Conservation (phyloP, 129 eudicot species). For the Pseudognaphalium luteoalbum region DNA sequence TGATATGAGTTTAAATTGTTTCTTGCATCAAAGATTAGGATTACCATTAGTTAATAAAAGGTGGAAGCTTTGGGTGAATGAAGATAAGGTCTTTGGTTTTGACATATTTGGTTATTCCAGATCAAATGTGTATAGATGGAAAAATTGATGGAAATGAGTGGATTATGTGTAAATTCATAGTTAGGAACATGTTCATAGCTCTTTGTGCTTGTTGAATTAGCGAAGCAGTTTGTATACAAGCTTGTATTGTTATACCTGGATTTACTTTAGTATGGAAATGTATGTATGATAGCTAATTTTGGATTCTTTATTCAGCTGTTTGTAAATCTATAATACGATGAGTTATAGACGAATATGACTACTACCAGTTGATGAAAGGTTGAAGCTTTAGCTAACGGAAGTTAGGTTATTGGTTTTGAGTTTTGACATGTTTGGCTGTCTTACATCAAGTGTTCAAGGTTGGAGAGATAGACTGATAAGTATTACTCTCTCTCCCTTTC, state of each 20-base stretch:
- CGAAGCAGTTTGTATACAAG: background rate
- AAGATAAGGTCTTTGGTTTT: conserved; percentile 7
- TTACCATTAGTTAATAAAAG: conserved; percentile 5
- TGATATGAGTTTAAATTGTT: background rate
- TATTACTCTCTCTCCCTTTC: background rate
- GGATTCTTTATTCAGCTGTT: conserved; percentile 3
- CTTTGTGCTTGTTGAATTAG: conserved; percentile 10
- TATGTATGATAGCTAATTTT: conserved; percentile 6
- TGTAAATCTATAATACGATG: background rate
- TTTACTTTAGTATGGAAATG: too few relatives aligned
- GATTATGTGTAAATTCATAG: background rate
- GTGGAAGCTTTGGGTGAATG: conserved; percentile 8
- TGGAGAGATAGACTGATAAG: background rate
- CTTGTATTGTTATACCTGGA: conserved; percentile 3
- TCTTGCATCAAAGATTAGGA: conserved; percentile 5
- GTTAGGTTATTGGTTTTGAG: background rate
- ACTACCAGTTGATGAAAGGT: background rate
- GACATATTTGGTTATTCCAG: conserved; percentile 2
- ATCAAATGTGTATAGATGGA: conserved; percentile 2
- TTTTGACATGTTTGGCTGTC: conserved; percentile 10
- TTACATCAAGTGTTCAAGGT: conserved; percentile 9
- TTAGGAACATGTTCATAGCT: background rate
- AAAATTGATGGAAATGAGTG: background rate
- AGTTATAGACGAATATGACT: background rate
- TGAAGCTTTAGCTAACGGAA: background rate